Evolutionary conservation across 2,329 filamentous ascomycete species (phyloP).

Genomic region (Zymoseptoria tritici): DNA sequence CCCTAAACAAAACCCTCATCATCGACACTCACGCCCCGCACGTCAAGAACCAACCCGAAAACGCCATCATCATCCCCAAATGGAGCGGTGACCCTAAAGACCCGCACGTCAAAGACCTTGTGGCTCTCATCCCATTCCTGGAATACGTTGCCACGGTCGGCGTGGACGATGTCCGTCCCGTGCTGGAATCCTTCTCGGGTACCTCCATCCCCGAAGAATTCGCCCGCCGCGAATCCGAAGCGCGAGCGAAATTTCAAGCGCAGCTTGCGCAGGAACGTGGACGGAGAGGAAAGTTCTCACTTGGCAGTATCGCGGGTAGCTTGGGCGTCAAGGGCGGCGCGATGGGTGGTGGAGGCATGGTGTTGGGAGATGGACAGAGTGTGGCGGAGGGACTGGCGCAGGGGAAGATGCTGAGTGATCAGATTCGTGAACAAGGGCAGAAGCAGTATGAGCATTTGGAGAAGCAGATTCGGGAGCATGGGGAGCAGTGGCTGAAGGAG

Average conservation of each 20-base stretch:
- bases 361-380: constrained; percentile 44
- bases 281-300: constrained; percentile 52
- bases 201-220: constrained; percentile 87
- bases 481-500: constrained; percentile 92
- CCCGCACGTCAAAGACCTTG: constrained; percentile 58
- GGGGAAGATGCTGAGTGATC: constrained; percentile 95
- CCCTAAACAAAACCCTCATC: constrained; percentile 89
- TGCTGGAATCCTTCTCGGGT: constrained; percentile 51
- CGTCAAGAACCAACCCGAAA: constrained; percentile 87
- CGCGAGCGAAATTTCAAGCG: constrained; percentile 76
- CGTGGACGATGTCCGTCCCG: constrained; percentile 75
- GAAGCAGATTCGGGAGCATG: constrained; percentile 85
- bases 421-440: constrained; percentile 85
- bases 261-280: constrained; percentile 62
- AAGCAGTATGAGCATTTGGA: constrained; percentile 85
- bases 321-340: constrained; percentile 67
- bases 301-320: constrained; percentile 54
- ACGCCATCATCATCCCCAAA: constrained; percentile 82
- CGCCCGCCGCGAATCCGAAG: constrained; percentile 74
- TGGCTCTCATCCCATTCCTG: constrained; percentile 88
- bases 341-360: constrained; percentile 49
- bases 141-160: constrained; percentile 96
- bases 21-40: constrained; percentile 80
- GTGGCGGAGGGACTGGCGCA: constrained; percentile 72
- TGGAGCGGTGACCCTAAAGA: constrained; percentile 82